phyloP scores from a whole-genome alignment of 1,139 yeast genomes.

The Spathaspora sp. region DNA sequence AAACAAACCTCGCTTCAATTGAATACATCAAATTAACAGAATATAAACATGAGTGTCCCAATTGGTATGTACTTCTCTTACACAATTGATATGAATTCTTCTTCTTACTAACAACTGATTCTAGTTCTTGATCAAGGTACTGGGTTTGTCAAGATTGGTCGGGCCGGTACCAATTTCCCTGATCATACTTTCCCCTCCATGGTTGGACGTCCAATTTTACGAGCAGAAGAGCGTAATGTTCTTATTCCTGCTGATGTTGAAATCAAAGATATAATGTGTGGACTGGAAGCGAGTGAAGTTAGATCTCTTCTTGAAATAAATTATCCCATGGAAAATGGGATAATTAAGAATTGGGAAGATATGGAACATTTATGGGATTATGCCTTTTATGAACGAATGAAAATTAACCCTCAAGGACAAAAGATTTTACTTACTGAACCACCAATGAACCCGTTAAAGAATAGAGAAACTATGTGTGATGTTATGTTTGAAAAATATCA shows the following conservation, averaged over 20 bases:
- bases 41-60: conserved; percentile 43
- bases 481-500: conserved; percentile 96
- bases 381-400: conserved; percentile 89
- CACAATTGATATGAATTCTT: background rate
- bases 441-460: conserved; percentile 94
- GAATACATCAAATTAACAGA: background rate
- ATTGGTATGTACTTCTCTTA: conserved; percentile 50
- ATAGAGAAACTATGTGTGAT: conserved; percentile 92
- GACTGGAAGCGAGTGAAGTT: conserved; percentile 90
- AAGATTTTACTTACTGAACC: conserved; percentile 93
- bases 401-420: conserved; percentile 68
- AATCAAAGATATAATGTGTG: conserved; percentile 94
- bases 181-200: conserved; percentile 98
- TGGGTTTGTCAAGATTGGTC: conserved; percentile 92
- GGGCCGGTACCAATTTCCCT: conserved; percentile 97
- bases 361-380: conserved; percentile 99
- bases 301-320: conserved; percentile 87
- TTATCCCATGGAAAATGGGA: conserved; percentile 98
- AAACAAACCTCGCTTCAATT: background rate
- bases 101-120: conserved; percentile 17
- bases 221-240: conserved; percentile 88
- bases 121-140: conserved; percentile 98
- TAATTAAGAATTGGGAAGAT: conserved; percentile 96
- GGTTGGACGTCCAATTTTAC: conserved; percentile 94
- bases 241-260: conserved; percentile 59